Conservation (phyloP, 2,329 filamentous ascomycete genomes). For the Acarospora socialis region DNA sequence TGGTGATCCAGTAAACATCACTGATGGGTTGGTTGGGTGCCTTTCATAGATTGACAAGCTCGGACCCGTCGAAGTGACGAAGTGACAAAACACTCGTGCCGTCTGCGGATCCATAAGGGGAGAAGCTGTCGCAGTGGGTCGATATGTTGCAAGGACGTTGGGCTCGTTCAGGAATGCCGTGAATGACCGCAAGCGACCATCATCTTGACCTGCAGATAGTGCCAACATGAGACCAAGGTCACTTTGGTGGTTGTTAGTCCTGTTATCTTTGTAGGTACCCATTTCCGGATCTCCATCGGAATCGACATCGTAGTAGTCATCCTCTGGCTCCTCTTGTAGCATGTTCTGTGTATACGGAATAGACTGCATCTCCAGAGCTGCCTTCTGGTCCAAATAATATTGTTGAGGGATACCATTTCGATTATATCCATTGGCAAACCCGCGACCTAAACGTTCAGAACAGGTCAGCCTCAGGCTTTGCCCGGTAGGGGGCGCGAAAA, state of each 20-base stretch:
- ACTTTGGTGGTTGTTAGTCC: constrained; percentile 27
- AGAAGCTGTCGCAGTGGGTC: constrained; percentile 48
- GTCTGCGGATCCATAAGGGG: constrained; percentile 71
- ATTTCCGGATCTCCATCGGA: constrained; percentile 44
- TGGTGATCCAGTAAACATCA: constrained; percentile 47
- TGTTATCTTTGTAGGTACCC: constrained; percentile 24
- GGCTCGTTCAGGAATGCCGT: constrained; percentile 33
- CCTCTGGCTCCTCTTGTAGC: constrained; percentile 42
- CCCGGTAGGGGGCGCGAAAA: too few relatives aligned
- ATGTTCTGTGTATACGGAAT: too few relatives aligned
- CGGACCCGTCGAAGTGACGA: constrained; percentile 76
- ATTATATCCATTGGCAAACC: too few relatives aligned
- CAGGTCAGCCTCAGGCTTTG: too few relatives aligned
- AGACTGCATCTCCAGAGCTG: too few relatives aligned
- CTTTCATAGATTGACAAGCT: constrained; percentile 79
- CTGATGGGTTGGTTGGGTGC: constrained; percentile 57
- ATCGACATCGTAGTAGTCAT: constrained; percentile 48
- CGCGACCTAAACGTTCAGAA: too few relatives aligned
- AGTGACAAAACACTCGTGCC: constrained; percentile 76
- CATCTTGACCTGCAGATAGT: constrained; percentile 32
- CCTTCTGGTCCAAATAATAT: too few relatives aligned
- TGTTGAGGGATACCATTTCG: too few relatives aligned
- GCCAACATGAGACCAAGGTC: constrained; percentile 22
- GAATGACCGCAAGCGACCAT: constrained; percentile 35
- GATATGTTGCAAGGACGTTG: constrained; percentile 47